Base-by-base conservation (phyloP, 352 stramenopile genomes). In the Phytophthora ramorum region DNA sequence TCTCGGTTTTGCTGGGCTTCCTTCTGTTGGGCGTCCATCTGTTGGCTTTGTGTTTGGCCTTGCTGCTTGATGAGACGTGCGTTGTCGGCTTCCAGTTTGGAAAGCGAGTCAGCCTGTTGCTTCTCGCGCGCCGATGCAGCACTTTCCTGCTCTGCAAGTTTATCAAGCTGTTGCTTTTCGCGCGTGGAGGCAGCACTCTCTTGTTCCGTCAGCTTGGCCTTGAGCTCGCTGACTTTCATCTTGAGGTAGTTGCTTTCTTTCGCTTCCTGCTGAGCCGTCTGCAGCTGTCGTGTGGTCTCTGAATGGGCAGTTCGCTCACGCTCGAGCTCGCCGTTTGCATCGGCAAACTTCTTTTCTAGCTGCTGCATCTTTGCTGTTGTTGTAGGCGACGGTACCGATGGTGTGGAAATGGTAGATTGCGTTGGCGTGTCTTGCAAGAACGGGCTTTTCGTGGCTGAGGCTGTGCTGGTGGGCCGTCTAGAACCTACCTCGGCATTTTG, bases 181-280 rank as follows among this genome's bases (percentile, higher is more conserved):
- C 72, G 46, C 34, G 48, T 56, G 17, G 56, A 62, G 9, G 59
- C 57, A 13, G 35, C 40, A 45, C 58, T 59, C 20, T 75, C 76
- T 22, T 83, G 68, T 14, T 79, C 71, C 3, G 58, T 51, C 9
- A 87, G 63, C 41, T 87, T 84, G 49, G 55, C 37, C 48, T 87
- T 87, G 8, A 69, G 54, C 48, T 87, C 73, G 28, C 61, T 83
- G 26, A 71, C 64, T 63, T 87, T 87, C 78, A 84, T 87, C 43
- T 81, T 79, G 28, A 79, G 65, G 57, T 87, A 87, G 49, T 81
- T 80, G 52, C 66, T 78, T 44, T 87, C 78, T 49, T 84, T 84
- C 8, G 78, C 78, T 44, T 84, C 78, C 7, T 71, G 57, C n/a
- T 72, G 62, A n/a, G 68, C 70, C 3, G 63, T 52, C 12, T 75